A percentile compares a stretch with the other conserved stretches of the same genome.
Evolutionary conservation across 179 eudicot genomes (phyloP).

Genomic region (Kewa caespitosa): DNA sequence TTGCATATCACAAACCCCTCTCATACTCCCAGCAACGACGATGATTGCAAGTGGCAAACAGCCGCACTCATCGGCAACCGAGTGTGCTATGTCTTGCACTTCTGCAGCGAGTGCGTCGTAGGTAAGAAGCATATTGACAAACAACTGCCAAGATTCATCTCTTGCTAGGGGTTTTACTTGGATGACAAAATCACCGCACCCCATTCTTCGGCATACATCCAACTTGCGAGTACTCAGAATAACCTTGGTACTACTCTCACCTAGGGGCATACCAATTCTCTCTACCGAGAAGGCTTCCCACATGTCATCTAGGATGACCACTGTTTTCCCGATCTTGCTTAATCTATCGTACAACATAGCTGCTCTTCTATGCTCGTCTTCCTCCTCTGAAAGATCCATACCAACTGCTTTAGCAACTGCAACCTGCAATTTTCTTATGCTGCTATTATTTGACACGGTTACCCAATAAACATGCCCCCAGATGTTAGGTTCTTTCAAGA

Average conservation of each 20-base stretch:
- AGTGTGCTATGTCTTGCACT: neutral
- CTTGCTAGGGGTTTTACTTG: neutral
- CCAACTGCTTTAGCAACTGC: conserved; percentile 11
- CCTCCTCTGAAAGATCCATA: conserved; percentile 1
- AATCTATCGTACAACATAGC: neutral
- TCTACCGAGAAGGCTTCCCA: conserved; percentile 10
- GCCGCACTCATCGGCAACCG: neutral
- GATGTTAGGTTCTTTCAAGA: neutral
- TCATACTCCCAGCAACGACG: neutral
- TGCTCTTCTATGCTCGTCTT: conserved; percentile 21
- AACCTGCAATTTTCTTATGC: conserved; percentile 5
- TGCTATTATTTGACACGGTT: conserved; percentile 12
- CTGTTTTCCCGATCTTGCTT: neutral
- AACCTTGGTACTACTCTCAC: neutral
- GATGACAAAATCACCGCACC: neutral
- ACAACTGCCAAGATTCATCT: neutral
- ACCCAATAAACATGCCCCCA: conserved; percentile 18
- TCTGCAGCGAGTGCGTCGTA: neutral
- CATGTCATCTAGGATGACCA: conserved; percentile 20
- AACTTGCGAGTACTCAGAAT: neutral
- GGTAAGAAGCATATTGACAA: neutral
- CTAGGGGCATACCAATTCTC: conserved; percentile 15
- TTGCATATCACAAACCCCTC: neutral
- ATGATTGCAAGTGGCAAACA: neutral
- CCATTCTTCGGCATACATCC: neutral